Percentiles rank a stretch among this genome's conserved stretches.
phyloP scores from a whole-genome alignment of 495 filamentous ascomycete species.

The Wilcoxina mikolae region DNA sequence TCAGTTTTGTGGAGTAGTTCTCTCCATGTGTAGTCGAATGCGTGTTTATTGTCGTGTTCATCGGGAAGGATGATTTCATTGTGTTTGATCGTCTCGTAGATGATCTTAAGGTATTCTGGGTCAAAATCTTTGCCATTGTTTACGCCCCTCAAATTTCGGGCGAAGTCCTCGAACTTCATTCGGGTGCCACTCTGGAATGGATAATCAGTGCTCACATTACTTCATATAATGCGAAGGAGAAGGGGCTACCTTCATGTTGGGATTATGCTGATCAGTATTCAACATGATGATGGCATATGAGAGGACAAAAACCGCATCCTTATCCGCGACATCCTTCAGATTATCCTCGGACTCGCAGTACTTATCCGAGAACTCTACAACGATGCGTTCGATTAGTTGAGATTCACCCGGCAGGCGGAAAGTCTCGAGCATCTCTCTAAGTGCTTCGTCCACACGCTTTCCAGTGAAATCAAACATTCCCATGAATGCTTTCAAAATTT shows the following conservation, averaged over 20 bases:
- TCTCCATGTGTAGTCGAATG: constrained; percentile 95
- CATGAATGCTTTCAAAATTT: constrained; percentile 67
- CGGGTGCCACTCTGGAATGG: constrained; percentile 40
- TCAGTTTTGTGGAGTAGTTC: constrained; percentile 80
- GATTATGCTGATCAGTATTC: constrained; percentile 89
- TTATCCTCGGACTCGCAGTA: constrained; percentile 54
- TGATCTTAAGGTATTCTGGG: constrained; percentile 68
- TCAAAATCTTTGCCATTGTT: constrained; percentile 77
- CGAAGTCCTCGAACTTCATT: constrained; percentile 69
- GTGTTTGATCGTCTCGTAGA: constrained; percentile 79
- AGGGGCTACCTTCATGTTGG: constrained; percentile 53
- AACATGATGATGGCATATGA: constrained; percentile 94
- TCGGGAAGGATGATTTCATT: constrained; percentile 95
- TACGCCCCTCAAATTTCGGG: constrained; percentile 73
- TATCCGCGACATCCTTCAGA: constrained; percentile 64
- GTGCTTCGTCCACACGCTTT: constrained; percentile 75
- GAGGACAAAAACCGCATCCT: constrained; percentile 79
- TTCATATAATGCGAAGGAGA: neutral
- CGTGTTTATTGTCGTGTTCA: constrained; percentile 89
- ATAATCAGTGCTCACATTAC: neutral
- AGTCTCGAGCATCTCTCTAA: constrained; percentile 72
- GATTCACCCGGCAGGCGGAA: constrained; percentile 93
- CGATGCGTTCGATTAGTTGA: constrained; percentile 80
- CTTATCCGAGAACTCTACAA: constrained; percentile 70
- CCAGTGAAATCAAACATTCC: constrained; percentile 71